Evolutionary conservation across 1,139 yeast species (phyloP), one percentile per base, ranked within the genome.

Genomic region (Pichia norvegensis): DNA sequence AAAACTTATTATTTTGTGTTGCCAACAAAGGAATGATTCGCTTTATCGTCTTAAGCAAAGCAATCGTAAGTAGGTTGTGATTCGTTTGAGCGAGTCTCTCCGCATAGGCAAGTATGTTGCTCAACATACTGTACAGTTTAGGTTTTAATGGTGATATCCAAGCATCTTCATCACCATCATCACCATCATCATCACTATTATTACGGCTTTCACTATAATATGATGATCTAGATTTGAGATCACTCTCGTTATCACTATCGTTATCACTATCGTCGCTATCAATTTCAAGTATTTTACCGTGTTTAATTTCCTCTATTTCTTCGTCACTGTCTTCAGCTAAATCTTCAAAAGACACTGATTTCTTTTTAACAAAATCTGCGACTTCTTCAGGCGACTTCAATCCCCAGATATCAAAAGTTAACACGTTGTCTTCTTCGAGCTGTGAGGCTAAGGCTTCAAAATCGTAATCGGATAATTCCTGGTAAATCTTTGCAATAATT

Each of bases 101-200:
- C 2, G 94, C 82, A 58, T 87, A 86, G 13, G 70, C 74, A 47
- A 79, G 71, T 10, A 92, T 78, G 47, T 77, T 76, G 45, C 80
- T 76, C 0, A 84, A 65, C 2, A 81, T 67, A 40, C 66, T 60
- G 58, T 85, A 88, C 0, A 81, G 67, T 2, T 71, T 63, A 40
- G 72, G 67, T 0, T 94, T 85, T 1, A 88, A 67, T 0, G 79
- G 77, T 0, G 90, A 81, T 0, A 59, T 55, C 95, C 95, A 87
- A 25, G 29, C 22, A 2, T 7, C 23, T n/a, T 16, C 19, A 17
- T 16, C 42, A 5, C 59, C 59, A 10, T 45, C 55, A 4, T 65
- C 68, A 31, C 70, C 78, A 44, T 72, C 78, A 29, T 72, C 8
- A 31, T 31, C 13, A 5, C 65, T 70, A 4, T 65, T 68, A 31